Evolutionary conservation across 164 flowering plant species (phyloP).

Genomic region (Umbellularia californica): DNA sequence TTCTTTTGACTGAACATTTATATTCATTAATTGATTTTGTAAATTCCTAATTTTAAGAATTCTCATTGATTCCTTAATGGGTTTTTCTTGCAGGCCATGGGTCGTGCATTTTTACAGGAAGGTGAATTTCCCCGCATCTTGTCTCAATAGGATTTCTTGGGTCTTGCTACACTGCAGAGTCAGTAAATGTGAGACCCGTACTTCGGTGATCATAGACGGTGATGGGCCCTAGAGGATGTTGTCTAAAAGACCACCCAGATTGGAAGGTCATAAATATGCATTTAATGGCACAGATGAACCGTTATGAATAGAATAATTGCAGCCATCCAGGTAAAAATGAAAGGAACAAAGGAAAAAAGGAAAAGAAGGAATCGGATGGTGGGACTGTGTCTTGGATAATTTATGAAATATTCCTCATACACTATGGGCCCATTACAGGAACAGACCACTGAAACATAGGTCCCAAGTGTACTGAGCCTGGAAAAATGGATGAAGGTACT

Average conservation of each 20-base stretch:
- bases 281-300: background rate
- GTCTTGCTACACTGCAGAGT: background rate
- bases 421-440: background rate
- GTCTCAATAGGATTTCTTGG: too few relatives aligned
- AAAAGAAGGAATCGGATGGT: background rate
- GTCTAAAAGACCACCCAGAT: background rate
- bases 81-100: constrained; percentile 52
- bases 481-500: background rate
- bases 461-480: background rate
- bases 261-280: background rate
- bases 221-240: background rate
- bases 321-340: too few relatives aligned
- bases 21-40: background rate
- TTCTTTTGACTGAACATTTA: too few relatives aligned
- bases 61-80: constrained; percentile 2
- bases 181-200: background rate
- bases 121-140: constrained; percentile 22
- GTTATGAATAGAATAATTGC: too few relatives aligned
- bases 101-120: constrained; percentile 59
- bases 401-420: background rate
- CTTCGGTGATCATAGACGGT: background rate
- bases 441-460: too few relatives aligned
- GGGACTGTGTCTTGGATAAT: background rate
- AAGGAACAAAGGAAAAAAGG: background rate
- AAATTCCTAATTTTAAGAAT: background rate